Conservation (phyloP, 257 asterid species). For the Solanum chmielewskii region DNA sequence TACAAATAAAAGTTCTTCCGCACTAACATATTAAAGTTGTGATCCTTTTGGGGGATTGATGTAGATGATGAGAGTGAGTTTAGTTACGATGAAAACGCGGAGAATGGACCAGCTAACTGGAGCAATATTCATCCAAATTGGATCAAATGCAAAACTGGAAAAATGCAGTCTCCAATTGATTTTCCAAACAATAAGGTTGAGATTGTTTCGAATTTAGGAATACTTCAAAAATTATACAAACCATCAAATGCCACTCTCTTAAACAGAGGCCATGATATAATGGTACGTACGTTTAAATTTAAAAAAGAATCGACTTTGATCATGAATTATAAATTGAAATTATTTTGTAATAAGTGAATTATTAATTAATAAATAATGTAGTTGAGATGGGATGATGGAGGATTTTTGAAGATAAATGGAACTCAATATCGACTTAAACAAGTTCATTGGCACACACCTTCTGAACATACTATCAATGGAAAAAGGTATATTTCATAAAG, state of each 20-base stretch:
- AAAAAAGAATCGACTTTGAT: background rate
- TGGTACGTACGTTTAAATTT: conserved; percentile 27
- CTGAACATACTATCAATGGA: conserved; percentile 57
- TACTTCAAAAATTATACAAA: conserved; percentile 22
- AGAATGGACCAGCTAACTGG: conserved; percentile 54
- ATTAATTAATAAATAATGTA: conserved; percentile 4
- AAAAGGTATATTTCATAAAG: conserved; percentile 15
- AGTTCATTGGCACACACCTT: conserved; percentile 57
- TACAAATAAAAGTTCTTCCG: accelerated
- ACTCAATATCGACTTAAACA: conserved; percentile 36
- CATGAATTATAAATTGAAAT: background rate
- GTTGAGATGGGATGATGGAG: conserved; percentile 54
- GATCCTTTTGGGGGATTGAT: background rate
- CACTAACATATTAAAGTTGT: background rate
- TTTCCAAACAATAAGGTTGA: conserved; percentile 33
- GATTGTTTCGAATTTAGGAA: conserved; percentile 35
- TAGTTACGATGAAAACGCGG: conserved; percentile 33
- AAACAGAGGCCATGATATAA: conserved; percentile 74
- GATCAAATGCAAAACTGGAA: conserved; percentile 39
- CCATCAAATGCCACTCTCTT: conserved; percentile 50
- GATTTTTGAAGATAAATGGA: conserved; percentile 34
- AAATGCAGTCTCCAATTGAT: conserved; percentile 72
- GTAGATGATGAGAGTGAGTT: conserved; percentile 57
- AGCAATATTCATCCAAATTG: conserved; percentile 55
- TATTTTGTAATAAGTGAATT: background rate